Conservation (phyloP, 192 early-diverging fungal genomes). For the Coemansia sp. region DNA sequence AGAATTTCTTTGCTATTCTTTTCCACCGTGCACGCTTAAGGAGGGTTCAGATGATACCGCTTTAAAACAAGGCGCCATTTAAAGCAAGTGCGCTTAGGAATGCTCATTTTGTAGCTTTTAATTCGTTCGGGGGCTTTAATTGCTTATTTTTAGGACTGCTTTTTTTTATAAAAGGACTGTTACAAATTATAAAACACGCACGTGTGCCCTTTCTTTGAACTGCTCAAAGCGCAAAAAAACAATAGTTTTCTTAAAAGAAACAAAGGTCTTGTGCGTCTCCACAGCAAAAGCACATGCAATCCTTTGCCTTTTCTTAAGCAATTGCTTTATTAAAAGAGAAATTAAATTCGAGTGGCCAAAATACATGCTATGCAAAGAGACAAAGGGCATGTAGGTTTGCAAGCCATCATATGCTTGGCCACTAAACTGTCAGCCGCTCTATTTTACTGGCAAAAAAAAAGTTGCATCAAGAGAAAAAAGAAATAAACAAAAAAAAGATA, state of each 20-base stretch:
- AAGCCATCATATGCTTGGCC: too few species aligned
- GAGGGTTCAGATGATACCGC: not conserved
- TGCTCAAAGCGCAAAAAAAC: not conserved
- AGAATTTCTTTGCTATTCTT: not conserved
- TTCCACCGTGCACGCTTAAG: not conserved
- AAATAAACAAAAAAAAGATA: too few species aligned
- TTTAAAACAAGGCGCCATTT: not conserved
- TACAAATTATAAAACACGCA: not conserved
- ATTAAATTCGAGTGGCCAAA: not conserved
- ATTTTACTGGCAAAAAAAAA: too few species aligned
- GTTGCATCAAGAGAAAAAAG: too few species aligned
- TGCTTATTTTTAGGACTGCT: not conserved
- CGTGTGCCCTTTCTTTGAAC: not conserved
- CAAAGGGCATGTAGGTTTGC: too few species aligned
- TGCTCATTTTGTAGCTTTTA: not conserved
- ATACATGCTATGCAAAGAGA: too few species aligned
- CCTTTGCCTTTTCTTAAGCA: too few species aligned
- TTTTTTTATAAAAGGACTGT: not conserved
- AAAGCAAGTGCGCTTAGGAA: not conserved
- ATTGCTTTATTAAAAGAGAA: not conserved
- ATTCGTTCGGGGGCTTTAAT: not conserved
- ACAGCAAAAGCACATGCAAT: not conserved
- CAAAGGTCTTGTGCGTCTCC: too few species aligned
- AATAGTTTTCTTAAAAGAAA: not conserved
- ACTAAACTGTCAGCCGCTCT: too few species aligned